A percentile compares a stretch with the other conserved stretches of the same genome.
These are phyloP conservation scores for Saksenaea vasiformis DNA, from an alignment of 371 early-diverging fungal species.

Conservation along the genomic window DNA sequence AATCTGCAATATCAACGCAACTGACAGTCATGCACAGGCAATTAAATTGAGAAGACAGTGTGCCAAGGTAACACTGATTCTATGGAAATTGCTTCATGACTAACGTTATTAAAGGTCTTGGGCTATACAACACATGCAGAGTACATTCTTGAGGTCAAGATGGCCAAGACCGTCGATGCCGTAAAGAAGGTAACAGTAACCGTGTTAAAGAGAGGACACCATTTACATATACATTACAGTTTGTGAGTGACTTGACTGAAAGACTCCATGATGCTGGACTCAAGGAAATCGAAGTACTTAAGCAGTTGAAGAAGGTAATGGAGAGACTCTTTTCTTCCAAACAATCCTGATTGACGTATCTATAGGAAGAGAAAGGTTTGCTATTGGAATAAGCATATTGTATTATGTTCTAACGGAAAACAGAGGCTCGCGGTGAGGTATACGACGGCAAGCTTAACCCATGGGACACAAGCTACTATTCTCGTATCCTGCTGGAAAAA, in stretches of 20 bases:
- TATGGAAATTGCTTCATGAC: background rate
- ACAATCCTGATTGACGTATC: background rate
- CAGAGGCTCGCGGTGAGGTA: conserved; percentile 38
- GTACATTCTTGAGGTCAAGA: conserved; percentile 76
- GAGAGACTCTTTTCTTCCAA: background rate
- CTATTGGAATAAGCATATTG: too few relatives aligned
- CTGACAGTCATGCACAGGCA: conserved; percentile 44
- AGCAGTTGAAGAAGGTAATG: conserved; percentile 56
- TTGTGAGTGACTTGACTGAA: conserved; percentile 65
- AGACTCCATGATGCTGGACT: conserved; percentile 61
- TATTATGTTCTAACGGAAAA: background rate
- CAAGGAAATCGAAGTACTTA: conserved; percentile 59
- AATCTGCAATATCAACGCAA: background rate
- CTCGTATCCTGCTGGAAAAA: conserved; percentile 68
- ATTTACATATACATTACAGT: conserved; percentile 26
- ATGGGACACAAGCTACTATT: conserved; percentile 82
- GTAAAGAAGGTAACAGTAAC: conserved; percentile 50
- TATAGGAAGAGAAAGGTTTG: conserved; percentile 36
- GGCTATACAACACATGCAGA: conserved; percentile 79
- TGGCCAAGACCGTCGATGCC: conserved; percentile 78
- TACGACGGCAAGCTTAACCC: conserved; percentile 62
- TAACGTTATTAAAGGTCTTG: conserved; percentile 43
- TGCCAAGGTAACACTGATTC: conserved; percentile 44
- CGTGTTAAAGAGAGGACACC: background rate
- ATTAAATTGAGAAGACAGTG: conserved; percentile 56